phyloP scores from a whole-genome alignment of 108 stramenopile genomes.

The Fragilariopsis cylindrus region DNA sequence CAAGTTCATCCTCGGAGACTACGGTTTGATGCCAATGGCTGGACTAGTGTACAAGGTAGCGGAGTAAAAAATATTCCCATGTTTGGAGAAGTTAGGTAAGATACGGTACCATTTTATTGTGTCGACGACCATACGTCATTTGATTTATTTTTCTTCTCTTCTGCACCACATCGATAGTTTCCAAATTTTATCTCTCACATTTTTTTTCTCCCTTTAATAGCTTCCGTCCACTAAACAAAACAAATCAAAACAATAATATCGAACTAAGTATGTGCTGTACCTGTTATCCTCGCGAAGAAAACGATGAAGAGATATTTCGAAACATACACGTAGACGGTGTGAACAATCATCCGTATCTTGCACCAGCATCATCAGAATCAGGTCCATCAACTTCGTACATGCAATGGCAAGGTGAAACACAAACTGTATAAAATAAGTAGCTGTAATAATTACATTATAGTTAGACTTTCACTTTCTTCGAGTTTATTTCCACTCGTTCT shows the following conservation, averaged over 20 bases:
- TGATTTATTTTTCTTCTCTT: background rate
- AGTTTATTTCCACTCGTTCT: background rate
- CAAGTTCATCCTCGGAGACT: slow-evolving; percentile 75
- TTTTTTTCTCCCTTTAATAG: slow-evolving; percentile 22
- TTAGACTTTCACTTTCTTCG: background rate
- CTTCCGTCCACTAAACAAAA: slow-evolving; percentile 61
- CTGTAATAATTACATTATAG: background rate
- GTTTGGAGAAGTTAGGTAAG: slow-evolving; percentile 88
- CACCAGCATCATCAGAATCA: slow-evolving; percentile 15
- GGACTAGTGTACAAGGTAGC: slow-evolving; percentile 77
- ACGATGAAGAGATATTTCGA: slow-evolving; percentile 47
- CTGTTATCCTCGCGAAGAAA: slow-evolving; percentile 78
- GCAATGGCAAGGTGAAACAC: slow-evolving; percentile 11
- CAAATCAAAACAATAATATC: slow-evolving; percentile 37
- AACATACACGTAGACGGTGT: slow-evolving; percentile 24
- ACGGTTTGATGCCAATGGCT: slow-evolving; percentile 68
- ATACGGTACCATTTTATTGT: too few species aligned
- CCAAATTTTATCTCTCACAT: background rate
- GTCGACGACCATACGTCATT: background rate
- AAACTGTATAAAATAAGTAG: slow-evolving; percentile 18
- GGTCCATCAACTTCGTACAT: slow-evolving; percentile 7
- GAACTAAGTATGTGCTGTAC: slow-evolving; percentile 56
- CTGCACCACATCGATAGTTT: background rate
- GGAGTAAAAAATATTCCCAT: slow-evolving; percentile 81
- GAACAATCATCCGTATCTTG: slow-evolving; percentile 48